A percentile compares a stretch with the other conserved stretches of the same genome.
phyloP scores from a whole-genome alignment of 2,329 filamentous ascomycete species.

The Xylariaceae sp. region DNA sequence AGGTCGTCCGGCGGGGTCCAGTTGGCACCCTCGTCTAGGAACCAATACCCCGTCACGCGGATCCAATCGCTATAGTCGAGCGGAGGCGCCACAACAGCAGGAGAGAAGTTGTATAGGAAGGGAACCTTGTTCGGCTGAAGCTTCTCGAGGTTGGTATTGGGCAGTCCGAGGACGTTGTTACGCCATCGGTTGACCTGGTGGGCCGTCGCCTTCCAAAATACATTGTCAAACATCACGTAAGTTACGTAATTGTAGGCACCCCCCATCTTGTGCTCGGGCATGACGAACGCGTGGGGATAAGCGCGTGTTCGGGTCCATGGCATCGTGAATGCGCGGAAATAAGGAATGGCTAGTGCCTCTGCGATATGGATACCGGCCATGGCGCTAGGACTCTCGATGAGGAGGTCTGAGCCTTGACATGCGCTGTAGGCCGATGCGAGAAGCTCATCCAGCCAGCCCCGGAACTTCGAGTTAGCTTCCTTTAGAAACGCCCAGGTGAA shows the following conservation, averaged over 20 bases:
- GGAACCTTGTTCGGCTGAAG: constrained; percentile 97
- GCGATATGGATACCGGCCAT: constrained; percentile 99
- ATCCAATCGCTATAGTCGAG: constrained; percentile 98
- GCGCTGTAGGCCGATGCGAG: constrained; percentile 79
- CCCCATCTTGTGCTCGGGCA: constrained; percentile 90
- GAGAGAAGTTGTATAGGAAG: constrained; percentile 96
- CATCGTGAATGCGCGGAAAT: constrained; percentile 98
- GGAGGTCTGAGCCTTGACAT: constrained; percentile 82
- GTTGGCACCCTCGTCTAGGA: constrained; percentile 72
- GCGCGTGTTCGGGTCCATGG: constrained; percentile 95
- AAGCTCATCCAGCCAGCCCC: constrained; percentile 92
- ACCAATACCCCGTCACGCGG: constrained; percentile 96
- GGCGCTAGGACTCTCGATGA: constrained; percentile 93
- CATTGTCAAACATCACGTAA: constrained; percentile 93
- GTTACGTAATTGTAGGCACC: constrained; percentile 94
- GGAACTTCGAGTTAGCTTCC: constrained; percentile 85
- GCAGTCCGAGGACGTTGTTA: constrained; percentile 75
- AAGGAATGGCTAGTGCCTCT: constrained; percentile 88
- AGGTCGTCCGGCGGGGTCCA: constrained; percentile 80
- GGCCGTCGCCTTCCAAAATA: constrained; percentile 94
- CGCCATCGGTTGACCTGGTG: constrained; percentile 93
- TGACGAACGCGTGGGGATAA: constrained; percentile 95
- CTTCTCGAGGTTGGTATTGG: constrained; percentile 81
- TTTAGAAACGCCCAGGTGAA: constrained; percentile 90
- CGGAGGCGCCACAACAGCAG: constrained; percentile 89